These are phyloP conservation scores for Lonicera japonica DNA, from an alignment of 129 eudicot genomes.

Conservation along the genomic window DNA sequence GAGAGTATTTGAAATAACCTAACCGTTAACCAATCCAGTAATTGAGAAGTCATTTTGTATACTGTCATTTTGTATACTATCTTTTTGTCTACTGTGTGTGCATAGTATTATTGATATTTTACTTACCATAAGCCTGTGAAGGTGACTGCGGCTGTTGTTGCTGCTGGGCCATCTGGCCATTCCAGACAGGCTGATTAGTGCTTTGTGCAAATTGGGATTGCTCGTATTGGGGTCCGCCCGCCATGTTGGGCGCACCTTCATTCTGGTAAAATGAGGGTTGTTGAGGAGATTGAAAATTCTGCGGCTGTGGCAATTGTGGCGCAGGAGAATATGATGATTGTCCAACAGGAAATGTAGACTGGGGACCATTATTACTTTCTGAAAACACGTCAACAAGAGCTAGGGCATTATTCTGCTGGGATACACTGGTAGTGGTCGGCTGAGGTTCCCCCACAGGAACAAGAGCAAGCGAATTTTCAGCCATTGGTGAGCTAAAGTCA, in stretches of 20 bases:
- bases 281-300: conserved; percentile 29
- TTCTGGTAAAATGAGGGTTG: conserved; percentile 45
- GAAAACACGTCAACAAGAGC: conserved; percentile 74
- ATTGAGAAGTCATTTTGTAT: no score
- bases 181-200: conserved; percentile 42
- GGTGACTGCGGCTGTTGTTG: conserved; percentile 59
- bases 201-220: conserved; percentile 45
- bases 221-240: conserved; percentile 29
- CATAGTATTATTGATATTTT: not conserved
- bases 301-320: conserved; percentile 54
- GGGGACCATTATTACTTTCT: conserved; percentile 26
- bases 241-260: conserved; percentile 33
- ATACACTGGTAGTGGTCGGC: conserved; percentile 42
- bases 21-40: no score
- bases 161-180: conserved; percentile 46
- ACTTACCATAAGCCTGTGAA: conserved; percentile 56
- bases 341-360: conserved; percentile 24
- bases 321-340: conserved; percentile 41
- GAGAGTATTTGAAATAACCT: no score
- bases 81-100: no score
- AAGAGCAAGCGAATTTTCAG: conserved; percentile 52
- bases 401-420: conserved; percentile 52
- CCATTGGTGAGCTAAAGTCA: conserved; percentile 55
- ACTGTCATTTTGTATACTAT: no score
- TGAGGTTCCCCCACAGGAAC: conserved; percentile 67